These are phyloP conservation scores for Blechomonas ayalai DNA, from an alignment of 208 protist species.

Conservation along the genomic window DNA sequence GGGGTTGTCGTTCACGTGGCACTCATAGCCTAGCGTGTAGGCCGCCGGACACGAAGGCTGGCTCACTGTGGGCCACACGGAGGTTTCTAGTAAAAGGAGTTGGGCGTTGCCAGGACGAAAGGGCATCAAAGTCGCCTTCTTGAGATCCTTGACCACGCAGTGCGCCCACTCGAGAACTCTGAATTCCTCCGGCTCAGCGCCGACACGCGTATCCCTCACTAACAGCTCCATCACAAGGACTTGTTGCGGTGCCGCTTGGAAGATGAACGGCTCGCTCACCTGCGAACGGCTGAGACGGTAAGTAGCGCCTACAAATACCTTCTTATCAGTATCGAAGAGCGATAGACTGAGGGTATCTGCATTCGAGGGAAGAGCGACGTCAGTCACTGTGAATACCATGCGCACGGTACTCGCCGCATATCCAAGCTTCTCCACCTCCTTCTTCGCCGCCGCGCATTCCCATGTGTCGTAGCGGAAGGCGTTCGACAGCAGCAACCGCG, in stretches of 20 bases:
- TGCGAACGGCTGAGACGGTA: conserved; percentile 25
- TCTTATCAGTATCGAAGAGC: conserved; percentile 48
- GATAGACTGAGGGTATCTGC: conserved; percentile 54
- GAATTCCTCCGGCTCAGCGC: conserved; percentile 21
- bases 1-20: conserved; percentile 22
- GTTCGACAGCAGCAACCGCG: conserved; percentile 73
- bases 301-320: conserved; percentile 65
- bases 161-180: conserved; percentile 59
- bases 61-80: conserved; percentile 41
- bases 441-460: conserved; percentile 42
- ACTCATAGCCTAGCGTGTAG: conserved; percentile 23
- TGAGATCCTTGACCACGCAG: conserved; percentile 23
- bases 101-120: conserved; percentile 65
- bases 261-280: conserved; percentile 35
- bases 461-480: conserved; percentile 84
- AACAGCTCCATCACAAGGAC: conserved; percentile 67
- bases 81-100: conserved; percentile 47
- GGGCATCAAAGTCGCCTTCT: conserved; percentile 4
- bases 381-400: conserved; percentile 11
- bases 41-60: conserved; percentile 14
- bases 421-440: conserved; percentile 23
- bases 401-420: conserved; percentile 26
- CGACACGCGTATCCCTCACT: conserved; percentile 18
- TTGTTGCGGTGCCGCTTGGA: conserved; percentile 41
- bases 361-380: neutral